Conservation (phyloP, 1,139 yeast genomes). For the Arxiozyma heterogenica region DNA sequence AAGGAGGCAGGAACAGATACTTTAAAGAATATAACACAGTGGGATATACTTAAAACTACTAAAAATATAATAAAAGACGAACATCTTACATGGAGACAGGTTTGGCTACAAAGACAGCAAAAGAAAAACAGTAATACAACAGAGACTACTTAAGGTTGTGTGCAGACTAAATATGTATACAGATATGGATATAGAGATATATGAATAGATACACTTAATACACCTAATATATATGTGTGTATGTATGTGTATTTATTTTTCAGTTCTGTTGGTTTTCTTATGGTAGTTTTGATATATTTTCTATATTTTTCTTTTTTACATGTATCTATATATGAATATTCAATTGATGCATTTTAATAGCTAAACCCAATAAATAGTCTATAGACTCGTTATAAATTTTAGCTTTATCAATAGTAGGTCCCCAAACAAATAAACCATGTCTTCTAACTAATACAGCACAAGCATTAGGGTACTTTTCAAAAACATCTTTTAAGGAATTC, state of each 20-base stretch:
- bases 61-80: constrained; percentile 31
- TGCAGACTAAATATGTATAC: not conserved
- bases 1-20: not conserved
- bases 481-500: constrained; percentile 55
- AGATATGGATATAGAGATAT: not conserved
- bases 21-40: constrained; percentile 1
- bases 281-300: not conserved
- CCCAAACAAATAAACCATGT: constrained; percentile 96
- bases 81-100: constrained; percentile 26
- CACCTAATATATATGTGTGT: too few species aligned
- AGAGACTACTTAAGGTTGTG: not conserved
- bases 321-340: constrained; percentile 8
- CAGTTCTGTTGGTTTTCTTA: not conserved
- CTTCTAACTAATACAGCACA: constrained; percentile 85
- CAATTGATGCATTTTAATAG: constrained; percentile 57
- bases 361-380: constrained; percentile 78
- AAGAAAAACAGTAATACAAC: not conserved
- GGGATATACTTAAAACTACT: constrained; percentile 29
- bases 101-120: constrained; percentile 8
- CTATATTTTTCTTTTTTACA: not conserved
- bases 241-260: too few species aligned
- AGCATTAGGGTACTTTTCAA: constrained; percentile 60
- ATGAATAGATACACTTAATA: too few species aligned
- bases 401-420: constrained; percentile 85
- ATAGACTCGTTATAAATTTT: constrained; percentile 88